Evolutionary conservation across 257 asterid species (phyloP).

Genomic region (Mitragyna speciosa): DNA sequence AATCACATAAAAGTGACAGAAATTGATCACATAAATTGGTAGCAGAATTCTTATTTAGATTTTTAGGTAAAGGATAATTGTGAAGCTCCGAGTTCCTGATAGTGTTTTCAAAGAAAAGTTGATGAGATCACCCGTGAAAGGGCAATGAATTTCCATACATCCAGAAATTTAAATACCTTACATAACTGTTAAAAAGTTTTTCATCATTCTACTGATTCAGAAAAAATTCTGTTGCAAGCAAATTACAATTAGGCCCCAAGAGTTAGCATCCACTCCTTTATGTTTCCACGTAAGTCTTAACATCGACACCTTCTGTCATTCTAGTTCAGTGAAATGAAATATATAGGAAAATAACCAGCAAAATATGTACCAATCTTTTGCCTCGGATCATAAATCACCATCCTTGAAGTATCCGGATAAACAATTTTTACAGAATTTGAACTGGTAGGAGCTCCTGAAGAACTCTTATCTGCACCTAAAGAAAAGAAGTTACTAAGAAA

Average conservation of each 20-base stretch:
- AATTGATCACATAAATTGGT: no score
- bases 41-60: neutral
- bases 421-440: conserved; percentile 65
- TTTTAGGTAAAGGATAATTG: neutral
- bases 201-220: neutral
- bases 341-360: neutral
- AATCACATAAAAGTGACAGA: no score
- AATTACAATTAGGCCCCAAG: neutral
- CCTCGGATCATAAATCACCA: conserved; percentile 62
- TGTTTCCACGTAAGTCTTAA: neutral
- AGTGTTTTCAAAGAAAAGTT: neutral
- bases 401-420: conserved; percentile 76
- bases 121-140: neutral
- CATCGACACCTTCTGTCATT: neutral
- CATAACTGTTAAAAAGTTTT: neutral
- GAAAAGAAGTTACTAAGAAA: conserved; percentile 14
- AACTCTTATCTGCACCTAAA: conserved; percentile 50
- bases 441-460: conserved; percentile 41
- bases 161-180: neutral
- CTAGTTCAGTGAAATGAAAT: neutral
- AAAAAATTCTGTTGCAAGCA: neutral
- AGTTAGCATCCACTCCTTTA: neutral
- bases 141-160: neutral
- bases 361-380: conserved; percentile 60
- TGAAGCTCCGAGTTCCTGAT: neutral